Evolutionary conservation across 2,329 filamentous ascomycete genomes (phyloP).

Genomic region (Hypomyces perniciosus): DNA sequence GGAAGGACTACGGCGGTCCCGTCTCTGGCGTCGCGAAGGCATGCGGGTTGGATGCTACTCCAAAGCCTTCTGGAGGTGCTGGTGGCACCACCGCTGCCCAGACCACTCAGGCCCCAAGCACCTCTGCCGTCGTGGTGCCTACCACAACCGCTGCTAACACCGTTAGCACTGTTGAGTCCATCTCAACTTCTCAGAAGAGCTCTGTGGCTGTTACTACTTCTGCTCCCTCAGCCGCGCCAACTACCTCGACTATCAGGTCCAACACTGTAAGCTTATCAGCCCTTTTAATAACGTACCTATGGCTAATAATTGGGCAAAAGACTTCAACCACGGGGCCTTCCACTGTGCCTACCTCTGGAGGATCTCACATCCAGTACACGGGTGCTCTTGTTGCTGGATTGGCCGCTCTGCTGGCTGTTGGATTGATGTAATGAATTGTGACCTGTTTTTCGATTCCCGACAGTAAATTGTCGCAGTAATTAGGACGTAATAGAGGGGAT

Average conservation of each 20-base stretch:
- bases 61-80: conserved; percentile 11
- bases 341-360: conserved; percentile 11
- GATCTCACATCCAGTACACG: conserved; percentile 1
- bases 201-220: not conserved
- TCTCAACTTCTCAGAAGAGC: conserved; percentile 1
- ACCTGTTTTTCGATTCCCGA: not conserved
- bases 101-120: no score
- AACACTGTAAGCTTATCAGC: not conserved
- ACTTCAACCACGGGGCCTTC: not conserved
- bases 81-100: no score
- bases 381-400: conserved; percentile 12
- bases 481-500: no score
- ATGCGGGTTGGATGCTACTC: conserved; percentile 25
- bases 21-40: conserved; percentile 32
- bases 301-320: not conserved
- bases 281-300: not conserved
- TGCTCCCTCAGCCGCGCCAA: not conserved
- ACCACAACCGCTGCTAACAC: conserved; percentile 9
- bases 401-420: conserved; percentile 7
- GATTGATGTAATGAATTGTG: conserved; percentile 14
- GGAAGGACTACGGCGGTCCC: conserved; percentile 36
- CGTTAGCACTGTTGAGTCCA: not conserved
- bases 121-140: conserved; percentile 5
- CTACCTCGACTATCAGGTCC: conserved; percentile 1
- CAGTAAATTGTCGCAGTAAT: no score